Conservation (phyloP, 495 filamentous ascomycete species). For the Coniosporium apollinis region DNA sequence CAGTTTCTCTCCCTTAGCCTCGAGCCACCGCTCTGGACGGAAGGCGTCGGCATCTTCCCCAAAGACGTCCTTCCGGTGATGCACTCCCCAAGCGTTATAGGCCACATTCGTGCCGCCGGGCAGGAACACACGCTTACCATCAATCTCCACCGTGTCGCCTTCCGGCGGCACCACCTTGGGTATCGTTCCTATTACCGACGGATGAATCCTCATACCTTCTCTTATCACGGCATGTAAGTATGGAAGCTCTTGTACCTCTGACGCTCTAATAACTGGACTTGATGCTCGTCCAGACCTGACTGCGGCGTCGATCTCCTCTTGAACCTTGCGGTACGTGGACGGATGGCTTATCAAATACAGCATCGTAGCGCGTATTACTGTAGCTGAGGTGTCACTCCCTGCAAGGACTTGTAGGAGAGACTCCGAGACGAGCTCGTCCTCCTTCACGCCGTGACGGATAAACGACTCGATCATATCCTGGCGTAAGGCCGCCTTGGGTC, state of each 20-base stretch:
- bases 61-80: slow-evolving; percentile 14
- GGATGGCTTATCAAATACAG: slow-evolving; percentile 9
- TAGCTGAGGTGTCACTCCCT: slow-evolving; percentile 16
- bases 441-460: slow-evolving; percentile 24
- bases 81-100: slow-evolving; percentile 21
- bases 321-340: slow-evolving; percentile 5
- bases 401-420: slow-evolving; percentile 18
- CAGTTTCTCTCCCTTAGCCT: slow-evolving; percentile 8
- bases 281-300: slow-evolving; percentile 3
- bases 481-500: background rate
- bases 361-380: slow-evolving; percentile 7
- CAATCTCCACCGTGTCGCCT: slow-evolving; percentile 35
- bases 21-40: slow-evolving; percentile 20
- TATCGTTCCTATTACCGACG: slow-evolving; percentile 18
- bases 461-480: slow-evolving; percentile 27
- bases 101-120: slow-evolving; percentile 36
- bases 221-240: slow-evolving; percentile 19
- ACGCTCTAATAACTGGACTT: slow-evolving; percentile 7
- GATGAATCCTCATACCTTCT: slow-evolving; percentile 13
- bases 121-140: slow-evolving; percentile 30
- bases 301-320: slow-evolving; percentile 10
- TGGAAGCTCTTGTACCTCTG: slow-evolving; percentile 6
- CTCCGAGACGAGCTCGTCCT: slow-evolving; percentile 27
- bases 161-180: slow-evolving; percentile 28
- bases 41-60: slow-evolving; percentile 19